Conservation (phyloP, 2,329 filamentous ascomycete species). For the Beauveria medogensis region DNA sequence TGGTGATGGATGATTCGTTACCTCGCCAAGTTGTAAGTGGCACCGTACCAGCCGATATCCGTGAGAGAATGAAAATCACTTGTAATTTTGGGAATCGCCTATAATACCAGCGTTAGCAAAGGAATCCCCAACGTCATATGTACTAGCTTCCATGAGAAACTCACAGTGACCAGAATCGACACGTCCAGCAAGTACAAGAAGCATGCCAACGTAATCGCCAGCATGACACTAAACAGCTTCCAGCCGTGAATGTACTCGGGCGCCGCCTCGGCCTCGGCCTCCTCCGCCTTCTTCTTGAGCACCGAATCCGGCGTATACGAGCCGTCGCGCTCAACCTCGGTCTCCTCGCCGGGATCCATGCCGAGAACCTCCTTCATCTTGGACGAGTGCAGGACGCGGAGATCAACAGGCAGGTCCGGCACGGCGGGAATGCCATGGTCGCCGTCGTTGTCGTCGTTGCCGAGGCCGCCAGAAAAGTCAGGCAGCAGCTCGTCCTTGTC, state of each 20-base stretch:
- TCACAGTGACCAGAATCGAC: constrained; percentile 44
- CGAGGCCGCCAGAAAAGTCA: neutral
- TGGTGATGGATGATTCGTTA: constrained; percentile 17
- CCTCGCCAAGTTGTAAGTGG: constrained; percentile 39
- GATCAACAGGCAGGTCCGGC: neutral
- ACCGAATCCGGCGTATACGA: constrained; percentile 5
- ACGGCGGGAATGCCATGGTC: neutral
- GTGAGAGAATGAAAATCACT: constrained; percentile 39
- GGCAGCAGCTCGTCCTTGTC: constrained; percentile 5
- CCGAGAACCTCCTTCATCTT: constrained; percentile 10
- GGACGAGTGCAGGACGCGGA: constrained; percentile 6
- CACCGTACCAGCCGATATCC: constrained; percentile 50
- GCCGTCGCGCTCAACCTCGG: constrained; percentile 2
- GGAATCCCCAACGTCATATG: neutral
- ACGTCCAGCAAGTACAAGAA: constrained; percentile 44
- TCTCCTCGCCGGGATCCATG: constrained; percentile 9
- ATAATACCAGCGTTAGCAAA: neutral
- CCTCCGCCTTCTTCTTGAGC: constrained; percentile 9
- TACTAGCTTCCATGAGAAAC: neutral
- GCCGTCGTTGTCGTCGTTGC: neutral
- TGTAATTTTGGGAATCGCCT: constrained; percentile 42
- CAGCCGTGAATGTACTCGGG: constrained; percentile 18
- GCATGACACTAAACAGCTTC: constrained; percentile 28
- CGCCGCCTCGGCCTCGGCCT: neutral
- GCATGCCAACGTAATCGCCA: constrained; percentile 31